Conservation (phyloP, 495 filamentous ascomycete genomes). For the Podospora pseudopauciseta region DNA sequence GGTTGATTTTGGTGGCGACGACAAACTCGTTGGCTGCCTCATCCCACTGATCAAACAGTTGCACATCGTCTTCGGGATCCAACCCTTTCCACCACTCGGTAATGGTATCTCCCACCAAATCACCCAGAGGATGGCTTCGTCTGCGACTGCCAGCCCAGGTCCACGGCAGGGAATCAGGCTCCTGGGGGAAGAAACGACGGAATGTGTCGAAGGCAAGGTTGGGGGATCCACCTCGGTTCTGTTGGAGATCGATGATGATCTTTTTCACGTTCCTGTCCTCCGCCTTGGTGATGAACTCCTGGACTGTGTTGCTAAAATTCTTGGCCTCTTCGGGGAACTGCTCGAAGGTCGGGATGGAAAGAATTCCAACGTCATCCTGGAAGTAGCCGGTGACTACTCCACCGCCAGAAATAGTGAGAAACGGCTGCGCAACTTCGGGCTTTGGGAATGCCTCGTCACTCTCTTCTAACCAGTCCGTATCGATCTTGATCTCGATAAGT, state of each 20-base stretch:
- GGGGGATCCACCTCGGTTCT: slow-evolving; percentile 34
- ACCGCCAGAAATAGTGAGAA: slow-evolving; percentile 32
- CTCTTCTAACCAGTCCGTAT: neutral
- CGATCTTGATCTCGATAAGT: neutral
- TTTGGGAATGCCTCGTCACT: slow-evolving; percentile 29
- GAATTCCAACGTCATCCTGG: slow-evolving; percentile 44
- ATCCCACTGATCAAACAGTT: neutral
- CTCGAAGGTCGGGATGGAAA: slow-evolving; percentile 51
- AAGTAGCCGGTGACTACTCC: slow-evolving; percentile 44
- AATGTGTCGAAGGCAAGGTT: slow-evolving; percentile 47
- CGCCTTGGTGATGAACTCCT: slow-evolving; percentile 40
- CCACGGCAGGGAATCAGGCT: slow-evolving; percentile 15
- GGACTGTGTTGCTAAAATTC: slow-evolving; percentile 38
- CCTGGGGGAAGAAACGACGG: slow-evolving; percentile 51
- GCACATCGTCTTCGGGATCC: slow-evolving; percentile 11
- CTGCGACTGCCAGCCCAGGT: slow-evolving; percentile 45
- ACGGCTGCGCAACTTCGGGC: slow-evolving; percentile 34
- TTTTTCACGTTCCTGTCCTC: slow-evolving; percentile 38
- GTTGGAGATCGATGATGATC: slow-evolving; percentile 51
- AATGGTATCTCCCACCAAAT: slow-evolving; percentile 43
- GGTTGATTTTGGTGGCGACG: slow-evolving; percentile 40
- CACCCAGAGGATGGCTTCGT: slow-evolving; percentile 39
- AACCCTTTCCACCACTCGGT: slow-evolving; percentile 31
- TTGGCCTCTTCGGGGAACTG: slow-evolving; percentile 29
- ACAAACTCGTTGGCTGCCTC: slow-evolving; percentile 37